Evolutionary conservation across 768 basidiomycete species (phyloP), one percentile per base, ranked within the genome.

Genomic region (Boletus subparvulus): DNA sequence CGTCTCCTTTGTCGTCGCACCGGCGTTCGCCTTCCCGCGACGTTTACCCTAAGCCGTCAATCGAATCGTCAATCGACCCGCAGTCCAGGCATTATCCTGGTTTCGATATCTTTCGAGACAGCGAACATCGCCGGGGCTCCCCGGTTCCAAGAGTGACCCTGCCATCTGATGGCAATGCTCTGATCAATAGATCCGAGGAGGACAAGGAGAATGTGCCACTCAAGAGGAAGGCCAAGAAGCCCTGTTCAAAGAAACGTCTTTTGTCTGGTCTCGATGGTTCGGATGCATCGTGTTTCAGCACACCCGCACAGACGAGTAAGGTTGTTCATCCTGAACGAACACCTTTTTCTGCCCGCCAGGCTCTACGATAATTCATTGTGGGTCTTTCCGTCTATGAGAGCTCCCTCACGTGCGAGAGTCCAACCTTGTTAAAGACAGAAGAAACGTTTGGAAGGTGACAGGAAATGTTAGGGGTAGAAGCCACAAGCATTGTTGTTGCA

Each of bases 11-110:
- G 44, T 50, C 65, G 21, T 59, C 59, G 33, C 49, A 43, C 17
- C 58, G 41, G 30, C 47, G 32, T 52, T 64, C 62, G 24, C 67
- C 56, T 24, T 47, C 51, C 9, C 54, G 55, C 13, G 61, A 62
- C 65, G 24, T 63, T 63, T 42, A 65, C 68, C 19, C 60, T 67
- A 48, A 62, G 69, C 50, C 73, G 69, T 39, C 79, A 75, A 55
- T 74, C 74, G 52, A 70, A 24, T 75, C 77, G 30, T 74, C 70
- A 17, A 65, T 73, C 30, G 78, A 86, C 64, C 79, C 78, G 2
- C 76, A 79, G 44, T 86, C 85, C 16, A 74, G 79, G 39, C 87
- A 88, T 61, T 87, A 86, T 66, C 87, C 87, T 13, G 86, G 87
- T 16, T 88, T 88, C 61, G 69, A 73, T 39, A 78, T 87, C 43